These are phyloP conservation scores for Gracilaria caudata DNA, from an alignment of 23 red algal genomes.

Conservation along the genomic window DNA sequence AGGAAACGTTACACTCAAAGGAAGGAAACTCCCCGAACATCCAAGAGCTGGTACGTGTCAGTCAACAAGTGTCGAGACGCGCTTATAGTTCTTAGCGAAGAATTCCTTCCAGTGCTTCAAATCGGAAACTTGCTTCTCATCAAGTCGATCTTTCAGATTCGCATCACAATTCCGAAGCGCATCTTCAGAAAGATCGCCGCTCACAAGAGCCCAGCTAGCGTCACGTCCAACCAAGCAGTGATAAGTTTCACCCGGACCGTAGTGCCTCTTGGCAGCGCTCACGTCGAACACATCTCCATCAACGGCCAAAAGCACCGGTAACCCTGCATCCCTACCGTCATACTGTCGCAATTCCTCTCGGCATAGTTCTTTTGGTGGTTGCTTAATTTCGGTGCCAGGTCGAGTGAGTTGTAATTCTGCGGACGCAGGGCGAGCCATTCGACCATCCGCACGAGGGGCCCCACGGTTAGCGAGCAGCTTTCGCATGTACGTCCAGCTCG, in stretches of 20 bases:
- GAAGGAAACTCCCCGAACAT: background rate
- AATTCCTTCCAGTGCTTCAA: slow-evolving; percentile 83
- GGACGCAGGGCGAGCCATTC: slow-evolving; percentile 39
- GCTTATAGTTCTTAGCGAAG: slow-evolving; percentile 75
- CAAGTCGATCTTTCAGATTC: slow-evolving; percentile 24
- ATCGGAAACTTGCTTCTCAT: slow-evolving; percentile 37
- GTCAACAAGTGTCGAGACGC: slow-evolving; percentile 70
- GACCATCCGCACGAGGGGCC: slow-evolving; percentile 78
- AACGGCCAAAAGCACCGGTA: slow-evolving; percentile 73
- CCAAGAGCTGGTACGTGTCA: background rate
- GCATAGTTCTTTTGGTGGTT: slow-evolving; percentile 37
- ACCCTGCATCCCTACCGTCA: slow-evolving; percentile 33
- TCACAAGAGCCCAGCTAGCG: slow-evolving; percentile 77
- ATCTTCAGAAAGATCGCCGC: slow-evolving; percentile 70
- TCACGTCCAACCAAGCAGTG: slow-evolving; percentile 82
- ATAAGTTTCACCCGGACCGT: slow-evolving; percentile 90
- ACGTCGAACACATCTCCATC: slow-evolving; percentile 88
- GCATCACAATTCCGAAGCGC: slow-evolving; percentile 7
- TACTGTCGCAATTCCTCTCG: slow-evolving; percentile 57
- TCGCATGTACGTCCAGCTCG: slow-evolving; percentile 93
- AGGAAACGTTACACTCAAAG: background rate
- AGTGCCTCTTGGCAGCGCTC: slow-evolving; percentile 78
- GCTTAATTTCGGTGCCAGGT: background rate
- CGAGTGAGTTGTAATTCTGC: background rate
- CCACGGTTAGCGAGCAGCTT: slow-evolving; percentile 80